Evolutionary conservation across 2,329 filamentous ascomycete species (phyloP).

Genomic region (Pseudogymnoascus sp.): DNA sequence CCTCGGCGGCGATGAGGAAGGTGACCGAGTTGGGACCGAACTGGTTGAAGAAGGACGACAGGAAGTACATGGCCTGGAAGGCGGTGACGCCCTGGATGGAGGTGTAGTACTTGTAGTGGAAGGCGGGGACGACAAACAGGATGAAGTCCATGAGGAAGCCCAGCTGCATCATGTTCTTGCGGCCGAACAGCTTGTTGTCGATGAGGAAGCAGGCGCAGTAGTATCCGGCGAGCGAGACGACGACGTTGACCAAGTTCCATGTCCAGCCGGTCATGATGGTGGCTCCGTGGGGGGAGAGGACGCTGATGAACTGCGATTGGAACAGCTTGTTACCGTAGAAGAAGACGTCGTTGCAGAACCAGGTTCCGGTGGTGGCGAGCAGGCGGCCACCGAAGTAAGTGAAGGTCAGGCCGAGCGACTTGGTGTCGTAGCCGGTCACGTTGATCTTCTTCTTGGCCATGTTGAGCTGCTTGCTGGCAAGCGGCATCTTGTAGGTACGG

Average conservation of each 20-base stretch:
- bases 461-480: slow-evolving; percentile 75
- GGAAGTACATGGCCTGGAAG: slow-evolving; percentile 99
- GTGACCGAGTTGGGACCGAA: slow-evolving; percentile 97
- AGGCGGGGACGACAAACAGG: slow-evolving; percentile 86
- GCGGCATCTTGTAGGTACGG: slow-evolving; percentile 89
- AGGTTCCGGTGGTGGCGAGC: slow-evolving; percentile 77
- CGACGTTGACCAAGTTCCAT: slow-evolving; percentile 88
- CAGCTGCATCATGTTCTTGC: slow-evolving; percentile 93
- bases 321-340: slow-evolving; percentile 99
- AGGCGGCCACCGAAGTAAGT: slow-evolving; percentile 80
- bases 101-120: slow-evolving; percentile 81
- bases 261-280: slow-evolving; percentile 84
- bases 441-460: slow-evolving; percentile 77
- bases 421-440: slow-evolving; percentile 88
- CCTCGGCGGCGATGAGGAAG: slow-evolving; percentile 91
- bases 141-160: slow-evolving; percentile 92
- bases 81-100: slow-evolving; percentile 62
- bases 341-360: slow-evolving; percentile 97
- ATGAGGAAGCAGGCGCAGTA: slow-evolving; percentile 84
- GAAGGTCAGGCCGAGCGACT: slow-evolving; percentile 72
- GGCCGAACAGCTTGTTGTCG: slow-evolving; percentile 93
- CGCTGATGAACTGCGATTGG: slow-evolving; percentile 81
- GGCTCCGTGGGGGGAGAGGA: slow-evolving; percentile 57
- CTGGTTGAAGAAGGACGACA: slow-evolving; percentile 98
- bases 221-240: slow-evolving; percentile 80